phyloP scores from a whole-genome alignment of 2,329 filamentous ascomycete species.

The Stemphylium lycopersici region DNA sequence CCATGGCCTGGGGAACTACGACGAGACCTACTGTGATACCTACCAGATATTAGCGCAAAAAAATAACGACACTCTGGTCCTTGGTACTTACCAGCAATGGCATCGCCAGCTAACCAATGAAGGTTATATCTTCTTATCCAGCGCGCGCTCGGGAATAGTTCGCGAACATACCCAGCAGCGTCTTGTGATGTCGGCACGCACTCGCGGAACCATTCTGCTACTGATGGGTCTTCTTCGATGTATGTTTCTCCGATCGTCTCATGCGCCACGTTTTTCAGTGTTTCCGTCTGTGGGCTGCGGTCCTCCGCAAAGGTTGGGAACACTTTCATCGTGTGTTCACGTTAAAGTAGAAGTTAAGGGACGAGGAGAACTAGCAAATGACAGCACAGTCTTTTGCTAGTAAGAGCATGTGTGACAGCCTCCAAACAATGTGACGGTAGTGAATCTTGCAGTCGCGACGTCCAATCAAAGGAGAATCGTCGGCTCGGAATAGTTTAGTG shows the following conservation, averaged over 20 bases:
- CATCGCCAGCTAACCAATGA: conserved; percentile 40
- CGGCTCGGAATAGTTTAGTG: background rate
- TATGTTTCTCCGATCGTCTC: conserved; percentile 31
- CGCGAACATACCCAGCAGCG: conserved; percentile 30
- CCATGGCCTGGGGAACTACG: conserved; percentile 94
- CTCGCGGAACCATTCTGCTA: conserved; percentile 35
- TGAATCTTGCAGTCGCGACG: background rate
- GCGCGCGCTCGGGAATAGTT: conserved; percentile 36
- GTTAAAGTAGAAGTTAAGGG: background rate
- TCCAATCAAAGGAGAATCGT: background rate
- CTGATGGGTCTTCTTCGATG: conserved; percentile 38
- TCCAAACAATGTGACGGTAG: background rate
- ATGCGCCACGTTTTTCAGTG: conserved; percentile 23
- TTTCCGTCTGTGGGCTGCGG: conserved; percentile 18
- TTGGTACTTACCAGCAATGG: conserved; percentile 34
- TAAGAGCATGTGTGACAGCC: background rate
- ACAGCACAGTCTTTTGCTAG: background rate
- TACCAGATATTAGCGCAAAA: conserved; percentile 4
- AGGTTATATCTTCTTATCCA: conserved; percentile 40
- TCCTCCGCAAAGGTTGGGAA: conserved; percentile 22
- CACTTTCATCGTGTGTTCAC: conserved; percentile 12
- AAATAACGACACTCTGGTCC: background rate
- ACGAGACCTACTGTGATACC: conserved; percentile 71
- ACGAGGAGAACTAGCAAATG: background rate
- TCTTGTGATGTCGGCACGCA: conserved; percentile 32